Percentiles rank a stretch among this genome's conserved stretches.
Evolutionary conservation across 352 stramenopile genomes (phyloP).

Genomic region (Phytophthora foliorum): DNA sequence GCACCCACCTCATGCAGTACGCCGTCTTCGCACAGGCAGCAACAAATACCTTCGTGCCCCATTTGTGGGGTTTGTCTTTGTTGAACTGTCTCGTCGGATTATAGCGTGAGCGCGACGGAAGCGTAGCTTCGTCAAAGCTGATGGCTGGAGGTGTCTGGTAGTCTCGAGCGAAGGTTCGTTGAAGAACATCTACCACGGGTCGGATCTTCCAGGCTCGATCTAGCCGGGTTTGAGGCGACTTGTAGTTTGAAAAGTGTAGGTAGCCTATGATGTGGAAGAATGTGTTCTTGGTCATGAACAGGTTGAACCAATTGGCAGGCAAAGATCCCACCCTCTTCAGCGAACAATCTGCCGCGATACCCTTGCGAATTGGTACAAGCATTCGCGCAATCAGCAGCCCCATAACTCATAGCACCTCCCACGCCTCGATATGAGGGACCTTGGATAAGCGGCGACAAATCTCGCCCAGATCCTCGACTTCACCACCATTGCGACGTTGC

Average conservation of each 20-base stretch:
- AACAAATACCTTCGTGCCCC: slow-evolving; percentile 8
- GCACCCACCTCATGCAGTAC: slow-evolving; percentile 14
- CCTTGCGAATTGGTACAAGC: neutral
- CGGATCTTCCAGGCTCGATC: neutral
- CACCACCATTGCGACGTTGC: neutral
- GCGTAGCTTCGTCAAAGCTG: neutral
- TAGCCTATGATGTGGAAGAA: neutral
- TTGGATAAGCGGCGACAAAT: neutral
- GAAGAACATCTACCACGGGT: neutral
- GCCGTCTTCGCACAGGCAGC: neutral
- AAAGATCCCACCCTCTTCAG: neutral
- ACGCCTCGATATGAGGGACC: neutral
- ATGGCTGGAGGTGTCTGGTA: neutral
- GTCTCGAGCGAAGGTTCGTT: neutral
- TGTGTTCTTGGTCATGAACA: neutral
- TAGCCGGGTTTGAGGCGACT: neutral
- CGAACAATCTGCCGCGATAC: neutral
- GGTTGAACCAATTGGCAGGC: neutral
- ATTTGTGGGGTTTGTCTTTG: slow-evolving; percentile 10
- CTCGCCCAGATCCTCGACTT: neutral
- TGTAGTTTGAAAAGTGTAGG: neutral
- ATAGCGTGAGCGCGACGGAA: neutral
- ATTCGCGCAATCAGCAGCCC: neutral
- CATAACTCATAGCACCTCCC: neutral
- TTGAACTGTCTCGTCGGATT: neutral